Percentiles rank a stretch among this genome's conserved stretches.
These are phyloP conservation scores for Coniochaeta prunicola DNA, from an alignment of 2,329 filamentous ascomycete genomes.

Conservation along the genomic window DNA sequence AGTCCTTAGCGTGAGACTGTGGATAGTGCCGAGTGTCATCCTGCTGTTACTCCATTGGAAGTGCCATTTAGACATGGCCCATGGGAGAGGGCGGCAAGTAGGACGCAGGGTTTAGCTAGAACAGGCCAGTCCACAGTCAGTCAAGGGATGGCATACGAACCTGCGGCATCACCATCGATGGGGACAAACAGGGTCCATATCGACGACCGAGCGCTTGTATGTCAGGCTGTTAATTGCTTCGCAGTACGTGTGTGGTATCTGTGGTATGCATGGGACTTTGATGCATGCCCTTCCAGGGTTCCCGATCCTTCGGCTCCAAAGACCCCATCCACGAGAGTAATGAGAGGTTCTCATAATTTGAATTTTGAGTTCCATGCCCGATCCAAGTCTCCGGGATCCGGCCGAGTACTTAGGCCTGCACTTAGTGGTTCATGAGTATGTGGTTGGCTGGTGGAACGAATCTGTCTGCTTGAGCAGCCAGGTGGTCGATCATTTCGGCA, in stretches of 20 bases:
- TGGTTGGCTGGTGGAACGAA: background rate
- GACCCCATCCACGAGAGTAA: background rate
- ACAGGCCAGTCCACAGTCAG: background rate
- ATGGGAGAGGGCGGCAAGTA: background rate
- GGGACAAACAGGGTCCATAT: background rate
- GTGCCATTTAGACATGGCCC: background rate
- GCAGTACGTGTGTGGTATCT: background rate
- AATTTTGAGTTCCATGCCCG: background rate
- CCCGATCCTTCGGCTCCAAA: background rate
- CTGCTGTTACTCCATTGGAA: background rate
- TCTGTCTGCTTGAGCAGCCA: background rate
- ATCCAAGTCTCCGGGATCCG: background rate
- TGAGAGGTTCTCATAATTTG: background rate
- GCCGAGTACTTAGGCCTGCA: background rate
- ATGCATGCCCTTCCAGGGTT: background rate
- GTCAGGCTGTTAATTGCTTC: background rate
- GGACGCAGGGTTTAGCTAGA: background rate
- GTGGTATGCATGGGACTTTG: background rate
- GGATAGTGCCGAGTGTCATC: background rate
- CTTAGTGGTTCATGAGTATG: background rate
- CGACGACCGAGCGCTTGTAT: background rate
- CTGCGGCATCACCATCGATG: background rate
- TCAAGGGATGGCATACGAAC: background rate
- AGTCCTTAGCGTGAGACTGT: background rate
- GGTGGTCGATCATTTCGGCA: too few relatives aligned